Percentiles rank a stretch among this genome's conserved stretches.
Conservation (phyloP, 176 grass and related monocot species). For the Ensete ventricosum region DNA sequence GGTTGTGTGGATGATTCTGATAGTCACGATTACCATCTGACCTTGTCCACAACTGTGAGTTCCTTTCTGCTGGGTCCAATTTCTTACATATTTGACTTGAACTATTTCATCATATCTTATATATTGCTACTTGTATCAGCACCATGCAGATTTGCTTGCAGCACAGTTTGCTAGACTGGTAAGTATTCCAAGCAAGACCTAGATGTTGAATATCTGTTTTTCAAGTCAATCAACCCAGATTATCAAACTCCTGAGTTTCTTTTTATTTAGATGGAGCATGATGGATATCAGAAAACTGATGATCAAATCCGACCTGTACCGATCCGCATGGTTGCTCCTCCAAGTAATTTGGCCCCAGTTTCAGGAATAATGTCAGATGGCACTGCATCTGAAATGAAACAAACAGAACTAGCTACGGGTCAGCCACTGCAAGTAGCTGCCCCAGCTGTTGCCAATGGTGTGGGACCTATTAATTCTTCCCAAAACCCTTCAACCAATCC, state of each 20-base stretch:
- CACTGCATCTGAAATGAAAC: slow-evolving; percentile 46
- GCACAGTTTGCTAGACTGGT: slow-evolving; percentile 56
- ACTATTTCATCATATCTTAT: slow-evolving; percentile 11
- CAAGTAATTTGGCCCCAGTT: slow-evolving; percentile 32
- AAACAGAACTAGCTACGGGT: slow-evolving; percentile 51
- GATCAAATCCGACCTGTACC: slow-evolving; percentile 46
- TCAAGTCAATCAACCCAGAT: slow-evolving; percentile 19
- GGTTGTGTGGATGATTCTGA: slow-evolving; percentile 56
- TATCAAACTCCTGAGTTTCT: background rate
- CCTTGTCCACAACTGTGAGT: slow-evolving; percentile 69
- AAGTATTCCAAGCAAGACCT: slow-evolving; percentile 26
- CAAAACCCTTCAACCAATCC: slow-evolving; percentile 50
- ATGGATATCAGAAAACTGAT: slow-evolving; percentile 60
- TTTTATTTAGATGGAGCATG: slow-evolving; percentile 57
- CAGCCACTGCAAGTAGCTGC: slow-evolving; percentile 51
- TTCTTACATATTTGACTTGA: slow-evolving; percentile 1
- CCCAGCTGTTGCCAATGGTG: slow-evolving; percentile 33
- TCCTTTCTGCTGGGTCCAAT: background rate
- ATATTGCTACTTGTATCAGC: slow-evolving; percentile 37
- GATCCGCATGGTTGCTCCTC: slow-evolving; percentile 26
- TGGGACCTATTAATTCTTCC: slow-evolving; percentile 38
- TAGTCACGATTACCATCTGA: slow-evolving; percentile 43
- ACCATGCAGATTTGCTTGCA: slow-evolving; percentile 64
- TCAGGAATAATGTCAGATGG: slow-evolving; percentile 47
- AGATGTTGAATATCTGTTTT: slow-evolving; percentile 16